Evolutionary conservation across 176 grass and related monocot genomes (phyloP).

Genomic region (Oryza punctata): DNA sequence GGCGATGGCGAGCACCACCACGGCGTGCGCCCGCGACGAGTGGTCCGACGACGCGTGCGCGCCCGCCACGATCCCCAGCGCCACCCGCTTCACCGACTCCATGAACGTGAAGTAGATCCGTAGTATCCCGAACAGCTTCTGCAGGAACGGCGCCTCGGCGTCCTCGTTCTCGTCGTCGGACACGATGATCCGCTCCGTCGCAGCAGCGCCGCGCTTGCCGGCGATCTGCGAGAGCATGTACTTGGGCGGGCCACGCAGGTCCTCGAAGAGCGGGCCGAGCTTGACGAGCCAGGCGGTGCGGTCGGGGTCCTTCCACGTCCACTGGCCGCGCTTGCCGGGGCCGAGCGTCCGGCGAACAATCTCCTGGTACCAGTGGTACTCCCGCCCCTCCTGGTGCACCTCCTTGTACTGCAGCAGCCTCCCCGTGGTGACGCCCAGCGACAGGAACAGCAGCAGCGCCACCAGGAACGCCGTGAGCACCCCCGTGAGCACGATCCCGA

Average conservation of each 20-base stretch:
- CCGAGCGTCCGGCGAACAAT: conserved; percentile 60
- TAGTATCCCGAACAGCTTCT: conserved; percentile 75
- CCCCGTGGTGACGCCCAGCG: conserved; percentile 74
- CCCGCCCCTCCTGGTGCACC: conserved; percentile 62
- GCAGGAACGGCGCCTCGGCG: conserved; percentile 64
- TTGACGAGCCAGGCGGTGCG: conserved; percentile 45
- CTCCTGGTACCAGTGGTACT: conserved; percentile 78
- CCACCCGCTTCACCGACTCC: conserved; percentile 67
- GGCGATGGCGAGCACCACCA: conserved; percentile 56
- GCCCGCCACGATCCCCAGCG: conserved; percentile 72
- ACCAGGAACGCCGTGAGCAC: conserved; percentile 56
- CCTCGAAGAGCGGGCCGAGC: conserved; percentile 86
- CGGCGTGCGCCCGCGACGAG: conserved; percentile 43
- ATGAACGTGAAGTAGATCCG: conserved; percentile 70
- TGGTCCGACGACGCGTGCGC: conserved; percentile 52
- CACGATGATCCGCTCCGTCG: conserved; percentile 59
- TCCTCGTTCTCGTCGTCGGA: conserved; percentile 78
- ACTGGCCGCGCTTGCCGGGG: conserved; percentile 76
- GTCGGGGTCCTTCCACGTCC: conserved; percentile 70
- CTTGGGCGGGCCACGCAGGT: conserved; percentile 84
- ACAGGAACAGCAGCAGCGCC: conserved; percentile 73
- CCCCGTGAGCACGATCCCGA: conserved; percentile 58
- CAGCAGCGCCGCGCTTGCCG: conserved; percentile 27
- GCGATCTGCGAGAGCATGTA: conserved; percentile 73
- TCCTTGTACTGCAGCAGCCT: conserved; percentile 87